Evolutionary conservation across 1,284 basidiomycete genomes (phyloP).

Genomic region (Xerocomus cyaneibrunnescens): DNA sequence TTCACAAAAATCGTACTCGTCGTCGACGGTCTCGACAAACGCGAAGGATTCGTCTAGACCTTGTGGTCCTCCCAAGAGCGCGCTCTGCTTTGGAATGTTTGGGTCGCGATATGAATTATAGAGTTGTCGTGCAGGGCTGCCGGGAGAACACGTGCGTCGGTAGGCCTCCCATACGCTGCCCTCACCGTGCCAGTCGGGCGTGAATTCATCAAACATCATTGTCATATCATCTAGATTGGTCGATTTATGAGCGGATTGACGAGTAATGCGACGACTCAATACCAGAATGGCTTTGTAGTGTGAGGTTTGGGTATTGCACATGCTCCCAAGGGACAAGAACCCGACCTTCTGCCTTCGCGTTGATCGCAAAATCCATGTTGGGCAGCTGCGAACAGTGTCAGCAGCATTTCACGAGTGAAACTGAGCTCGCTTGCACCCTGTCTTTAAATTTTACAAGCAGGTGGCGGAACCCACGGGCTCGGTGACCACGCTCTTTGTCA

Average conservation of each 20-base stretch:
- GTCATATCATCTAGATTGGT: slow-evolving; percentile 51
- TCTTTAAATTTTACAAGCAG: slow-evolving; percentile 75
- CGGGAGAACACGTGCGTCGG: slow-evolving; percentile 84
- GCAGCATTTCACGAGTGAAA: background rate
- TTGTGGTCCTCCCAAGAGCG: slow-evolving; percentile 18
- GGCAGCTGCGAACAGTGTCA: slow-evolving; percentile 58
- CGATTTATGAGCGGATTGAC: slow-evolving; percentile 6
- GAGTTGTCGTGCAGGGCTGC: slow-evolving; percentile 75
- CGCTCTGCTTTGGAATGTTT: slow-evolving; percentile 15
- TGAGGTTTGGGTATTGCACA: slow-evolving; percentile 65
- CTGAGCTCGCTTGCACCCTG: slow-evolving; percentile 44
- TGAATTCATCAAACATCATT: slow-evolving; percentile 67
- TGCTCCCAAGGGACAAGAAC: slow-evolving; percentile 89
- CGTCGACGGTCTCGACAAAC: slow-evolving; percentile 61
- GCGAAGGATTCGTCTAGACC: slow-evolving; percentile 51
- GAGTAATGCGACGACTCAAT: slow-evolving; percentile 16
- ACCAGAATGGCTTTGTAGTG: slow-evolving; percentile 55
- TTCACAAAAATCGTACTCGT: slow-evolving; percentile 74
- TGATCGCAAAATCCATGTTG: slow-evolving; percentile 90
- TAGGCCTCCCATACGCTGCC: slow-evolving; percentile 92
- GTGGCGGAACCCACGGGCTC: slow-evolving; percentile 71
- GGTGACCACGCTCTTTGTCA: slow-evolving; percentile 69
- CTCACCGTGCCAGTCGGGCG: slow-evolving; percentile 79
- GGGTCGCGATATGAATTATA: slow-evolving; percentile 66
- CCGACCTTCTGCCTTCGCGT: slow-evolving; percentile 88